Base-by-base conservation (phyloP, 208 protist genomes). In the Leishmania braziliensis region DNA sequence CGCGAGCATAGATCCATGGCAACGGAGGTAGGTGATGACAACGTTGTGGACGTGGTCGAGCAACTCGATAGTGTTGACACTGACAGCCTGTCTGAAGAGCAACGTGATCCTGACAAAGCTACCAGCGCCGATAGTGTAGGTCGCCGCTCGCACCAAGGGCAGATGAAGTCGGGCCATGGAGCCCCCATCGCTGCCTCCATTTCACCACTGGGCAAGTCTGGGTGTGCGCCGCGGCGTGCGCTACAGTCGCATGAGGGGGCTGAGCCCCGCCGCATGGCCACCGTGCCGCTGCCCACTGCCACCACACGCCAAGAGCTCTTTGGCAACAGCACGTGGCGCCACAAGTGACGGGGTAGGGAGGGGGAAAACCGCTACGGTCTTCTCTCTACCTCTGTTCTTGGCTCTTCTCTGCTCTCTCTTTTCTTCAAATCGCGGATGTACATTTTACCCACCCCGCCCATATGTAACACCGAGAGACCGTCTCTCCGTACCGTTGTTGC, bases 251-350 rank as follows among this genome's bases (percentile, higher is more conserved):
- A 46, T 51, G 78, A 79, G 2, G 56, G 72, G 23, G 26, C 63
- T 20, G 48, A 63, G 33, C 70, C 73, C 6, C 82, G 82, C n/a
- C 78, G 71, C 48, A 86, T 82, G 78, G 72, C 78, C 20, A 86
- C 82, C 1, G 82, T 86, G 53, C 82, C 82, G 46, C 78, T 86
- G 9, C 78, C 82, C 51, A 86, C 71, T 14, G 78, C 78, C 43
- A 79, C 71, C 4, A 86, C 82, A n/a, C 78, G 82, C 20, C 72
- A 71, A 60, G 82, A 82, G 3, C 77, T 86, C 51, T 86, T 86
- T 66, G 71, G 62, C 50, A 43, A n/a, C 10, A 29, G 14, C 39
- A 36, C 62, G 50, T 63, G 46, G 23, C 76, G 63, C 26, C 63
- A 46, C 63, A 79, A 56, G 50, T 79, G 46, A 79, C 10, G 50